Conservation (phyloP, 768 basidiomycete species). For the Neoboletus magnificus region DNA sequence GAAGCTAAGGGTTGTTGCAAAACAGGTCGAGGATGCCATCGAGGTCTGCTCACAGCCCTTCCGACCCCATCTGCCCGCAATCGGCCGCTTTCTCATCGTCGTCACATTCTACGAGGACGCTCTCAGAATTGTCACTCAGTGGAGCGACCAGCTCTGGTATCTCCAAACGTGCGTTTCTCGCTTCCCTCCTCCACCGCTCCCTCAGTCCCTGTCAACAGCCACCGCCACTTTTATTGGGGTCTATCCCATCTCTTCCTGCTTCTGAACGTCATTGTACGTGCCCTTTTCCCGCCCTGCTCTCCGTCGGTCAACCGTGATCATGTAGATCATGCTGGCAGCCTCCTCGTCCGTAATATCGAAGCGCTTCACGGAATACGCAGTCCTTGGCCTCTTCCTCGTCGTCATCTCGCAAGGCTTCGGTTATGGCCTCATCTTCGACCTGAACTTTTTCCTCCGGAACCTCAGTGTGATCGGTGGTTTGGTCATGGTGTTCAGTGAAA, state of each 20-base stretch:
- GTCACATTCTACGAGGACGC: slow-evolving; percentile 99
- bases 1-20: slow-evolving; percentile 66
- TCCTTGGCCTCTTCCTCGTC: slow-evolving; percentile 84
- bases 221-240: slow-evolving; percentile 94
- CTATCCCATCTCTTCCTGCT: slow-evolving; percentile 91
- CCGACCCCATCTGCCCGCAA: slow-evolving; percentile 89
- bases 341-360: slow-evolving; percentile 86
- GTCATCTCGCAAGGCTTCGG: slow-evolving; percentile 96
- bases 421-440: slow-evolving; percentile 98
- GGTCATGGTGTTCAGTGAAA: slow-evolving; percentile 98
- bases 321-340: slow-evolving; percentile 82
- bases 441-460: slow-evolving; percentile 99
- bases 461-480: slow-evolving; percentile 96
- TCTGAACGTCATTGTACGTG: slow-evolving; percentile 84
- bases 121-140: slow-evolving; percentile 88
- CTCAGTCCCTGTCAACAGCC: slow-evolving; percentile 46
- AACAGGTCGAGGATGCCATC: slow-evolving; percentile 84
- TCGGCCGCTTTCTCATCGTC: slow-evolving; percentile 95
- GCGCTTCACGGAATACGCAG: slow-evolving; percentile 83
- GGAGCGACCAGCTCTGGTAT: slow-evolving; percentile 98
- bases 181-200: background rate
- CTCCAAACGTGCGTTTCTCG: slow-evolving; percentile 74
- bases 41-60: slow-evolving; percentile 93
- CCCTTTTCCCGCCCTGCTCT: background rate
- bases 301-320: background rate